phyloP scores from a whole-genome alignment of 352 stramenopile genomes.

The Pythium rishiriense region DNA sequence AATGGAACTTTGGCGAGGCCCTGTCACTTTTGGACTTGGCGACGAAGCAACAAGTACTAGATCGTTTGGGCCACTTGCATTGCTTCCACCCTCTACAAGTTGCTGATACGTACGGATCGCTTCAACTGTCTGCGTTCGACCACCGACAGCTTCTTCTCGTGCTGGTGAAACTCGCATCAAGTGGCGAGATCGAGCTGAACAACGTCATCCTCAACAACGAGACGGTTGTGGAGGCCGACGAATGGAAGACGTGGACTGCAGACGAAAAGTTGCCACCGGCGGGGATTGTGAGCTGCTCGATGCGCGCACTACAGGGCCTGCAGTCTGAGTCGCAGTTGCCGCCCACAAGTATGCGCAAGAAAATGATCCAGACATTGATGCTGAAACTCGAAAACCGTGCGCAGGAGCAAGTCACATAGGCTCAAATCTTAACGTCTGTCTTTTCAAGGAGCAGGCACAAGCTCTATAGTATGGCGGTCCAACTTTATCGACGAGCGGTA shows the following conservation, averaged over 20 bases:
- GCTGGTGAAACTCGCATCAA: conserved; percentile 48
- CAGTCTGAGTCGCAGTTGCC: conserved; percentile 58
- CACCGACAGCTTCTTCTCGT: conserved; percentile 58
- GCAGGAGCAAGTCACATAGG: conserved; percentile 33
- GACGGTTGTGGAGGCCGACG: conserved; percentile 35
- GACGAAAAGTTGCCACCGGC: conserved; percentile 55
- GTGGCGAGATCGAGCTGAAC: conserved; percentile 47
- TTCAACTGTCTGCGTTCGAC: conserved; percentile 51
- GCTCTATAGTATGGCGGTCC: not conserved
- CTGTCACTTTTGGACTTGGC: conserved; percentile 64
- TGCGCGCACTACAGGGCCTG: conserved; percentile 38
- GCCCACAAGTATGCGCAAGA: conserved; percentile 49
- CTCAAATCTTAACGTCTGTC: not conserved
- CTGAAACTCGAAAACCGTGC: conserved; percentile 59
- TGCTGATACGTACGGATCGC: conserved; percentile 48
- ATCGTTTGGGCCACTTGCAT: conserved; percentile 60
- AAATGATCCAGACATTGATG: conserved; percentile 53
- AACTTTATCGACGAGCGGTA: conserved; percentile 15
- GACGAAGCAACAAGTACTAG: conserved; percentile 65
- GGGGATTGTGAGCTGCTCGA: conserved; percentile 48
- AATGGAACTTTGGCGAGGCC: conserved; percentile 66
- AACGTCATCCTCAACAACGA: conserved; percentile 51
- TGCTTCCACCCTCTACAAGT: conserved; percentile 66
- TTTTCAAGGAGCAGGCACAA: not conserved
- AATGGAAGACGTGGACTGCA: conserved; percentile 55